Evolutionary conservation across 2,329 filamentous ascomycete species (phyloP).

Genomic region (Penicillium sp.): DNA sequence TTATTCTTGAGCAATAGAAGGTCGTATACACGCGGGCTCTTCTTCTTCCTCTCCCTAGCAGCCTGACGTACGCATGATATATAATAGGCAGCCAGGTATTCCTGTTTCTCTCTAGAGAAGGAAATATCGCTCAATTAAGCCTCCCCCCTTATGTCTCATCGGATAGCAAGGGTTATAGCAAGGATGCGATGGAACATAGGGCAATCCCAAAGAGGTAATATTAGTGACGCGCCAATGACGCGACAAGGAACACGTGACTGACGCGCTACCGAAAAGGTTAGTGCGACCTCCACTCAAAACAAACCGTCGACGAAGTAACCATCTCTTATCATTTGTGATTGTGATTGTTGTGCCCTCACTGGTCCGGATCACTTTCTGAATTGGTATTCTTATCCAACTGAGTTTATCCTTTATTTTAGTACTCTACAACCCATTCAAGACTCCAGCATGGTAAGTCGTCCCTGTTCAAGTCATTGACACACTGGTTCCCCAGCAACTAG

Average conservation of each 20-base stretch:
- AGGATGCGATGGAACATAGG: neutral
- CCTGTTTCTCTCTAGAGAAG: too few relatives aligned
- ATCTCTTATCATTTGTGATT: constrained; percentile 11
- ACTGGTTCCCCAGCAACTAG: constrained; percentile 3
- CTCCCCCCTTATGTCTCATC: neutral
- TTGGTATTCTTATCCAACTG: neutral
- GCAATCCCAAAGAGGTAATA: constrained; percentile 15
- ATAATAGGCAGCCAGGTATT: neutral
- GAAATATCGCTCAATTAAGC: neutral
- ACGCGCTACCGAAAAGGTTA: constrained; percentile 15
- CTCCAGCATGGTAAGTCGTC: constrained; percentile 17
- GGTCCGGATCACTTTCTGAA: neutral
- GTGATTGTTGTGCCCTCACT: constrained; percentile 1
- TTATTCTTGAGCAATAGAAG: neutral
- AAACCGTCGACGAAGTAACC: constrained; percentile 20
- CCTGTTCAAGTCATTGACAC: neutral
- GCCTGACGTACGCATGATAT: neutral
- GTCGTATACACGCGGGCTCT: neutral
- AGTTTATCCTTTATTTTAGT: neutral
- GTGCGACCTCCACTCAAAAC: constrained; percentile 13
- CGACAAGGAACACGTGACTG: constrained; percentile 7
- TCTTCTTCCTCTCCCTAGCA: neutral
- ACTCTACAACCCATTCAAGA: neutral
- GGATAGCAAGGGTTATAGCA: neutral
- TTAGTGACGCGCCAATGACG: constrained; percentile 11